Evolutionary conservation across 2,329 filamentous ascomycete genomes (phyloP).

Genomic region (Trichoderma oligosporum): DNA sequence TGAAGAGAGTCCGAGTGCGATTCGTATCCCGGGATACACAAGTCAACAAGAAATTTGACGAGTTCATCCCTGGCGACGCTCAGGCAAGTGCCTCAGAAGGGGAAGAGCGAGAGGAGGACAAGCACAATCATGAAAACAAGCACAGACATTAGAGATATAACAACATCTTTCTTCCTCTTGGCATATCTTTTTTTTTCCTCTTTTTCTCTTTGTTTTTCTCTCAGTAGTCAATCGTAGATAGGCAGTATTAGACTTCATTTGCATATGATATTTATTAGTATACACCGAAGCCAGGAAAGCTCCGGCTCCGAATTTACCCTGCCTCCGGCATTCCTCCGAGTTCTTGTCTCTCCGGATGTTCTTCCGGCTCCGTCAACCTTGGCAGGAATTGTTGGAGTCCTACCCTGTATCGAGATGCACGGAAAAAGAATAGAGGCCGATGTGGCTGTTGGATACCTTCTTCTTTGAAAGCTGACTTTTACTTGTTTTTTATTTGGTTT

Average conservation of each 20-base stretch:
- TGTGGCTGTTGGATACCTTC: too few species aligned
- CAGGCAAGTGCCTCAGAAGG: conserved; percentile 53
- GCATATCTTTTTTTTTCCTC: background rate
- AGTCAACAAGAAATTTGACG: conserved; percentile 62
- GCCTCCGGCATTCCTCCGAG: background rate
- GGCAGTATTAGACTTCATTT: conserved; percentile 7
- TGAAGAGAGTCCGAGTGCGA: conserved; percentile 76
- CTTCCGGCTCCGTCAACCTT: background rate
- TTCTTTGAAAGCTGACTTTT: too few species aligned
- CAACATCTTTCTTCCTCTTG: background rate
- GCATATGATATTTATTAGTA: background rate
- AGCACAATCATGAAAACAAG: conserved; percentile 31
- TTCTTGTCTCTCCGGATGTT: background rate
- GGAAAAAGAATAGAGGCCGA: too few species aligned
- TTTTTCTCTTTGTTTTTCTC: background rate
- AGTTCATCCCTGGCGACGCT: conserved; percentile 68
- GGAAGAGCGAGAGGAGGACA: conserved; percentile 38
- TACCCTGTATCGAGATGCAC: too few species aligned
- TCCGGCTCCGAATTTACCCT: background rate
- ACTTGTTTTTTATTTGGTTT: too few species aligned
- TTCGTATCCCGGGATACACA: conserved; percentile 69
- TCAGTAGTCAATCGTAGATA: background rate
- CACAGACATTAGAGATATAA: conserved; percentile 31
- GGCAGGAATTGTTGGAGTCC: too few species aligned
- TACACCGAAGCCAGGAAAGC: background rate